Evolutionary conservation across 495 filamentous ascomycete species (phyloP).

Genomic region (Hypoxylon cercidicola): DNA sequence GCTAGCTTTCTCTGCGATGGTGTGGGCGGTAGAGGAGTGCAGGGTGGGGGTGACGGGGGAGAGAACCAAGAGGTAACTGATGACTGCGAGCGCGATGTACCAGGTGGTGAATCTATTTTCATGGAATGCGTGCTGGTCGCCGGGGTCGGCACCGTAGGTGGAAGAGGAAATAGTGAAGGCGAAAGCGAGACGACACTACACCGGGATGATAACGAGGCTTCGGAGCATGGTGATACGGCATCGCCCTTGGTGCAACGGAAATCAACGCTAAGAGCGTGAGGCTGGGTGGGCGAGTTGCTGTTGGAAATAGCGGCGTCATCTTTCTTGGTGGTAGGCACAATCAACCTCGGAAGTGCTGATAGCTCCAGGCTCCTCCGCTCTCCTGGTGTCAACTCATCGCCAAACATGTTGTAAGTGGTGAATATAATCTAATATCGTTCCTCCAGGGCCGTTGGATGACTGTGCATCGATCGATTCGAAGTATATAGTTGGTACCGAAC

Average conservation of each 20-base stretch:
- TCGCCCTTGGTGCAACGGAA: conserved; percentile 27
- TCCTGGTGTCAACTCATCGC: conserved; percentile 16
- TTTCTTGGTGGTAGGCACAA: conserved; percentile 18
- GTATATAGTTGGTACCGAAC: conserved; percentile 13
- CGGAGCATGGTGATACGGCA: conserved; percentile 29
- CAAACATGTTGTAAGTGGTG: conserved; percentile 8
- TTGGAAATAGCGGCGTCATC: conserved; percentile 2
- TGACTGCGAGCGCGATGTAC: conserved; percentile 28
- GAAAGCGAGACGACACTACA: conserved; percentile 38
- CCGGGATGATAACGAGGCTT: conserved; percentile 16
- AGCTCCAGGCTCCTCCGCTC: conserved; percentile 25
- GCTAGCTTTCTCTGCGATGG: conserved; percentile 28
- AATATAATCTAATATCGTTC: conserved; percentile 11
- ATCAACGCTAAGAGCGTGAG: conserved; percentile 37
- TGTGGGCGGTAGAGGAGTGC: conserved; percentile 31
- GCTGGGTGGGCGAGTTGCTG: conserved; percentile 8
- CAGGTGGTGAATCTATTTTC: conserved; percentile 21
- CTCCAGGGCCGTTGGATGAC: conserved; percentile 9
- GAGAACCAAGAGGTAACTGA: conserved; percentile 34
- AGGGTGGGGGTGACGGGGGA: conserved; percentile 36
- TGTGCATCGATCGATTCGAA: conserved; percentile 17
- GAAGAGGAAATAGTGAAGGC: conserved; percentile 39
- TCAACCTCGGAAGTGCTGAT: conserved; percentile 27
- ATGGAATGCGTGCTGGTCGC: conserved; percentile 19
- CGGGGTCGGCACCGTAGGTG: conserved; percentile 23